Evolutionary conservation across 2,329 filamentous ascomycete genomes (phyloP), one percentile per base, ranked within the genome.

Genomic region (Tolypocladium cylindrosporum): DNA sequence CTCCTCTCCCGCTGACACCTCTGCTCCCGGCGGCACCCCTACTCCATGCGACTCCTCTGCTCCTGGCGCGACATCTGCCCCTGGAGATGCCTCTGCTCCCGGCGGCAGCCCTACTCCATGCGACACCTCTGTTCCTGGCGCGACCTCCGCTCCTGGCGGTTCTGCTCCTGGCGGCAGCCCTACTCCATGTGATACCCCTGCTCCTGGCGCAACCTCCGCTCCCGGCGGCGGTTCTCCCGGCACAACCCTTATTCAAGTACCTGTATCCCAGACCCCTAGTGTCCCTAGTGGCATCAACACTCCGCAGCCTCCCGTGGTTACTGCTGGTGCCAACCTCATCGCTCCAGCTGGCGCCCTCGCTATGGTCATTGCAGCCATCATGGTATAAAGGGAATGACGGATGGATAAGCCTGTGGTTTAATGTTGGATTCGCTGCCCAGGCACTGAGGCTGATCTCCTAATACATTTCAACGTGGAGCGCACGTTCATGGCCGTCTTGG

Each of bases 271-370:
- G n/a, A 48, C 56, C 24, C 48, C 58, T 19, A 14, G 21, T 45
- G 54, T 54, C 27, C 43, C 50, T 10, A 53, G 40, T 39, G 13
- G 55, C 21, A 21, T 55, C 34, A 36, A 11, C 36, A 52, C 24
- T 13, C 37, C 39, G 9, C 24, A 5, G 4, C 36, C 41, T 27
- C 55, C 61, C 7, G 31, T 54, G 19, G 55, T 59, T 42, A 61
- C 61, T 13, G 61, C 61, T 19, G 61, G 61, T 36, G 61, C 61
- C 54, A 43, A 56, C 31, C 55, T 59, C 40, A 10, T 62, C 41
- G 59, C 61, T 19, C 61, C 61, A 7, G 61, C 59, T 9, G 57
- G 59, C 27, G 59, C 56, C 11, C 54, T 62, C 27, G 61, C 51
- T 34, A 53, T 60, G 55, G 61, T 57, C 41, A 51, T 61, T 3